These are phyloP conservation scores for Luzula sylvatica DNA, from an alignment of 176 grass and related monocot genomes.

Conservation along the genomic window DNA sequence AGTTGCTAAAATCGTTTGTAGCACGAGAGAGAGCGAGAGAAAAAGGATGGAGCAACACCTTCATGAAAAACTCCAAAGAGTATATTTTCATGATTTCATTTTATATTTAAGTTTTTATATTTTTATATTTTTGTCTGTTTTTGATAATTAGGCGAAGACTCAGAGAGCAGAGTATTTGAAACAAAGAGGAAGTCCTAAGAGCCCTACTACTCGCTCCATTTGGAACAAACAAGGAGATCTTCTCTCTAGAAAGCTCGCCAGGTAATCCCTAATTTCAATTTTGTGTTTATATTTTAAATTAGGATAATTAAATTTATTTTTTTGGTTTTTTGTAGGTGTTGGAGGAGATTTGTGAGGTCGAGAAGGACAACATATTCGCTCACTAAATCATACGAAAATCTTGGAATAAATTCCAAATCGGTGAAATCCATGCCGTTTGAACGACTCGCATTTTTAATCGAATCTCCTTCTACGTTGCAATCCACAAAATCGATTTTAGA, in stretches of 20 bases:
- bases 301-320: too few species aligned
- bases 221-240: constrained; percentile 56
- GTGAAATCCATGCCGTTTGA: constrained; percentile 88
- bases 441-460: constrained; percentile 62
- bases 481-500: constrained; percentile 63
- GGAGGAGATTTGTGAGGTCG: constrained; percentile 80
- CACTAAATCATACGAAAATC: constrained; percentile 53
- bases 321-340: constrained; percentile 34
- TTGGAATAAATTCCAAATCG: constrained; percentile 62
- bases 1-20: constrained; percentile 58
- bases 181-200: constrained; percentile 60
- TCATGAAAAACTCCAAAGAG: constrained; percentile 74
- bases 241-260: constrained; percentile 74
- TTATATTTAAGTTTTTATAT: constrained; percentile 1
- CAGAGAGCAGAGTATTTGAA: constrained; percentile 87
- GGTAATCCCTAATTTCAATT: constrained; percentile 29
- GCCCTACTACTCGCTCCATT: constrained; percentile 29
- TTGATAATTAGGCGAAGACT: constrained; percentile 44
- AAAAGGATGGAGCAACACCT: constrained; percentile 78
- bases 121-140: constrained; percentile 2
- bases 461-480: constrained; percentile 50
- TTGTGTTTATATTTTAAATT: neutral
- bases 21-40: constrained; percentile 66
- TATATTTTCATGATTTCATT: constrained; percentile 20
- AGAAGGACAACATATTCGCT: constrained; percentile 52